These are phyloP conservation scores for Linderniella brevidens DNA, from an alignment of 257 asterid species.

Conservation along the genomic window DNA sequence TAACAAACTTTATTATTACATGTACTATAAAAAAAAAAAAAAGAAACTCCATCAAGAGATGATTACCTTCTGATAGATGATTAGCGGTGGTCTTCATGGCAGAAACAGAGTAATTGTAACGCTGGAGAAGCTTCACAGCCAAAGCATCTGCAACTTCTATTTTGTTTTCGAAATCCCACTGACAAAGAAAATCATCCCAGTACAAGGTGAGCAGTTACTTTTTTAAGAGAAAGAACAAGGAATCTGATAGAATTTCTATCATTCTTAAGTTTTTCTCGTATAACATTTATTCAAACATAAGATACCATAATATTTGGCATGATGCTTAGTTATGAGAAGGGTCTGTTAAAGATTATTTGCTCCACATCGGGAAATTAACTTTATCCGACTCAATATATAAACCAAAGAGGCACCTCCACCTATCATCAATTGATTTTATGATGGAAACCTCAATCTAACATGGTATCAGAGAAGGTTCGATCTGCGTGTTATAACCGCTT, in stretches of 20 bases:
- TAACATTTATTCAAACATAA: too few relatives aligned
- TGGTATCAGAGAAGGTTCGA: too few relatives aligned
- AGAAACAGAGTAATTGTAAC: conserved; percentile 72
- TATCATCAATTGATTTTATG: too few relatives aligned
- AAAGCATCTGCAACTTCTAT: conserved; percentile 92
- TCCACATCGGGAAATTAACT: too few relatives aligned
- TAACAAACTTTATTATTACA: conserved; percentile 1
- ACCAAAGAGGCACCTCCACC: too few relatives aligned
- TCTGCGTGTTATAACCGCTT: too few relatives aligned
- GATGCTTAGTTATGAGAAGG: too few relatives aligned
- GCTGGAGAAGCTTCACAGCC: conserved; percentile 86
- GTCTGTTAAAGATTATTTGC: too few relatives aligned
- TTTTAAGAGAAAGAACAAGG: background rate
- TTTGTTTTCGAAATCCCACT: conserved; percentile 85
- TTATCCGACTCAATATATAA: too few relatives aligned
- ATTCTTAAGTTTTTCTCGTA: too few relatives aligned
- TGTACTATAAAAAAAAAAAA: conserved; percentile 11
- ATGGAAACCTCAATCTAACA: too few relatives aligned
- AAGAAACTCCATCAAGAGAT: background rate
- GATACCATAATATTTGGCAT: too few relatives aligned
- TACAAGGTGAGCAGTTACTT: conserved; percentile 6
- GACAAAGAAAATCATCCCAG: conserved; percentile 13
- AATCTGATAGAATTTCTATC: background rate
- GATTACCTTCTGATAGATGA: conserved; percentile 74
- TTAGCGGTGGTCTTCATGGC: conserved; percentile 72